Conservation (phyloP, 2,329 filamentous ascomycete species). For the Colletotrichum incanum region DNA sequence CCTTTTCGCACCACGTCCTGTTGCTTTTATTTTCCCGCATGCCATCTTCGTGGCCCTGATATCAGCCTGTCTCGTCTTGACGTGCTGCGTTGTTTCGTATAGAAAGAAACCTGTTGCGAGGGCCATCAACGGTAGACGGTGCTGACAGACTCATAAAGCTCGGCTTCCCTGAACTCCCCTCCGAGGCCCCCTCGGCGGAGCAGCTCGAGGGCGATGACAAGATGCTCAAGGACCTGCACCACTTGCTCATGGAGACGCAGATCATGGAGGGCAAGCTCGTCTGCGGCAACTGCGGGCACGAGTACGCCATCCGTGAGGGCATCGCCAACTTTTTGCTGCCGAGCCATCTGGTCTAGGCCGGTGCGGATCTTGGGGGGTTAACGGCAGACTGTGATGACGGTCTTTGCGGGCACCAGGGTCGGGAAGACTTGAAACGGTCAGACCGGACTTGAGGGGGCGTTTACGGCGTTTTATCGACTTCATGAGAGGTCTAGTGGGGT, state of each 20-base stretch:
- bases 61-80: neutral
- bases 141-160: slow-evolving; percentile 66
- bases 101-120: neutral
- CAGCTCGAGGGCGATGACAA: slow-evolving; percentile 77
- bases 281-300: slow-evolving; percentile 92
- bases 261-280: slow-evolving; percentile 91
- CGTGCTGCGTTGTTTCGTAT: neutral
- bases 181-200: slow-evolving; percentile 73
- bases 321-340: slow-evolving; percentile 97
- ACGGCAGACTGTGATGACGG: neutral
- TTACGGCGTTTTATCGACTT: slow-evolving; percentile 35
- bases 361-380: too few species aligned
- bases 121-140: neutral
- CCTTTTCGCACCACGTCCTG: too few species aligned
- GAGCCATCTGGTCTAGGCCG: slow-evolving; percentile 82
- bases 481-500: slow-evolving; percentile 13
- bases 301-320: slow-evolving; percentile 95
- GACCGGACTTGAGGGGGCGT: slow-evolving; percentile 19
- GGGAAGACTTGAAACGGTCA: neutral
- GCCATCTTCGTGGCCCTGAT: neutral
- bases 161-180: slow-evolving; percentile 82
- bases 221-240: slow-evolving; percentile 83
- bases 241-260: slow-evolving; percentile 88
- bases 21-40: neutral
- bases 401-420: neutral